Evolutionary conservation across 306 rosid genomes (phyloP).

Genomic region (Sicyos edulis): DNA sequence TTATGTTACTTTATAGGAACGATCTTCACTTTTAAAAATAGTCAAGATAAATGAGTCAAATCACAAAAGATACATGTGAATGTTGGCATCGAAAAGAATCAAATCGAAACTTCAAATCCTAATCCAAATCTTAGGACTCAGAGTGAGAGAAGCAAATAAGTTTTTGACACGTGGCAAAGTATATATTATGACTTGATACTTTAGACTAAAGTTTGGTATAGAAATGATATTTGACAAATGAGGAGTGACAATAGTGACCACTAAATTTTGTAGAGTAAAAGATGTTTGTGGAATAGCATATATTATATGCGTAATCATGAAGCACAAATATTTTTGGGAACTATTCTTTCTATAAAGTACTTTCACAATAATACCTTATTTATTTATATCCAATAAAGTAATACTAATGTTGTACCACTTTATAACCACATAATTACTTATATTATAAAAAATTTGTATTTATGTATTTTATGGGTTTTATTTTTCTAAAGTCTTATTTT

Average conservation of each 20-base stretch:
- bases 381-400: conserved; percentile 2
- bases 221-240: not conserved
- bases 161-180: too few relatives aligned
- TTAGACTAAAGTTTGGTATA: not conserved
- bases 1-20: too few relatives aligned
- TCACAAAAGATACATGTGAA: too few relatives aligned
- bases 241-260: conserved; percentile 1
- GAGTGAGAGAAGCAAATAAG: too few relatives aligned
- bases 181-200: too few relatives aligned
- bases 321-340: conserved; percentile 5
- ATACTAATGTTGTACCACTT: not conserved
- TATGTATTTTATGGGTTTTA: not conserved
- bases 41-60: too few relatives aligned
- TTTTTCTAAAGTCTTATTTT: not conserved
- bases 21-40: too few relatives aligned
- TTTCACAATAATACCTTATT: not conserved
- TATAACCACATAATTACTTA: not conserved
- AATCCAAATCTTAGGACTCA: too few relatives aligned
- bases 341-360: not conserved
- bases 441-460: too few relatives aligned
- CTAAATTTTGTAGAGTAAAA: too few relatives aligned
- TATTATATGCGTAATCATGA: conserved; percentile 20
- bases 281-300: not conserved
- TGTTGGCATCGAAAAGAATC: too few relatives aligned
- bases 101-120: too few relatives aligned